Evolutionary conservation across 208 protist genomes (phyloP).

Genomic region (Plasmodiophora brassicae): DNA sequence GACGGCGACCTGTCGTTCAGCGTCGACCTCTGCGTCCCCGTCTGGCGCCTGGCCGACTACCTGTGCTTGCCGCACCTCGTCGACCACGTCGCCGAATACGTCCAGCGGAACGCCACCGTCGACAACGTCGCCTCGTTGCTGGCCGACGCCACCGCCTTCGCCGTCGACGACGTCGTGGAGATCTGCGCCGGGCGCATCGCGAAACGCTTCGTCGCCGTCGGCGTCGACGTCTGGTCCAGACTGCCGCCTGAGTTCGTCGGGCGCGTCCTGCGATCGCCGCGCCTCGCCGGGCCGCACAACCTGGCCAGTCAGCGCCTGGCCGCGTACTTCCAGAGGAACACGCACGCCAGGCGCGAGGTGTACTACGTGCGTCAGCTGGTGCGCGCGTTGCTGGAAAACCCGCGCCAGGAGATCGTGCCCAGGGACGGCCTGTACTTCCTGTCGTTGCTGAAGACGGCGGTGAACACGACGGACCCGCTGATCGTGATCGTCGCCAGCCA

Average conservation of each 20-base stretch:
- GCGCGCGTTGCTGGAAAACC: neutral
- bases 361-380: neutral
- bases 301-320: neutral
- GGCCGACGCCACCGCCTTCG: neutral
- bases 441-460: too few relatives aligned
- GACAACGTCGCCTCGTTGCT: neutral
- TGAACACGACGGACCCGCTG: too few relatives aligned
- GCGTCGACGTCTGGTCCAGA: neutral
- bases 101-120: neutral
- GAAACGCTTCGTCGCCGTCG: neutral
- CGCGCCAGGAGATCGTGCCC: neutral
- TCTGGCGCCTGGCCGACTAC: conserved; percentile 15
- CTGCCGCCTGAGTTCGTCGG: neutral
- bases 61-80: neutral
- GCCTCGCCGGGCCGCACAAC: neutral
- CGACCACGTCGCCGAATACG: neutral
- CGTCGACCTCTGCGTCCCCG: neutral
- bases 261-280: neutral
- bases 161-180: neutral
- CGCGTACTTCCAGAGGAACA: neutral
- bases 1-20: neutral
- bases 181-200: neutral
- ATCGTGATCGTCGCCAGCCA: too few relatives aligned
- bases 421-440: neutral
- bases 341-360: too few relatives aligned